Evolutionary conservation across 495 filamentous ascomycete species (phyloP).

Genomic region (Xylaria nigripes): DNA sequence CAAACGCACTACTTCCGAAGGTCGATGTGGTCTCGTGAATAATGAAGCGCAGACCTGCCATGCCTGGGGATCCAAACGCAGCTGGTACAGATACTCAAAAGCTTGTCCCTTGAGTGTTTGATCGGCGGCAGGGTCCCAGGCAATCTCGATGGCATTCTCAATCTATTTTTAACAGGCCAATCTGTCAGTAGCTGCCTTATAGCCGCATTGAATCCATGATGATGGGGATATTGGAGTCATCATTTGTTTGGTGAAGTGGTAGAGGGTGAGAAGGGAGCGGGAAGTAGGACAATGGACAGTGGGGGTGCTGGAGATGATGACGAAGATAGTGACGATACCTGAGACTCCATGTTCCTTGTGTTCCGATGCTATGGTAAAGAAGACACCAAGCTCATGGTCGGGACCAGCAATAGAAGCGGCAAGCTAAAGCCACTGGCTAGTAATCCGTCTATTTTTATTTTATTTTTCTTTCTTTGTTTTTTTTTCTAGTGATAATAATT

Average conservation of each 20-base stretch:
- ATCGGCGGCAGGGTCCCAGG: constrained; percentile 67
- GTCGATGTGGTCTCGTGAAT: constrained; percentile 71
- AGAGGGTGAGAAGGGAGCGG: not conserved
- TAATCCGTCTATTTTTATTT: not conserved
- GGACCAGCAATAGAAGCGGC: constrained; percentile 1
- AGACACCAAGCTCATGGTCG: constrained; percentile 12
- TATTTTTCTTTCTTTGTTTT: no score
- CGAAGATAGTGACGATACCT: constrained; percentile 16
- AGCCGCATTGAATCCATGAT: not conserved
- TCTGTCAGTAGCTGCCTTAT: not conserved
- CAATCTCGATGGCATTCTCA: constrained; percentile 86
- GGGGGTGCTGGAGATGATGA: not conserved
- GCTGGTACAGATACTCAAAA: constrained; percentile 75
- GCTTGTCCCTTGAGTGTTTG: constrained; percentile 73
- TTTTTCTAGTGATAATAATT: not conserved
- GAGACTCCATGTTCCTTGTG: constrained; percentile 28
- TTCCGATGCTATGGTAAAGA: constrained; percentile 10
- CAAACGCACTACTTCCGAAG: constrained; percentile 76
- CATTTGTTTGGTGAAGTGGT: not conserved
- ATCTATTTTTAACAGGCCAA: constrained; percentile 45
- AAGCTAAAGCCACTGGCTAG: not conserved
- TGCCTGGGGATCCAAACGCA: constrained; percentile 66
- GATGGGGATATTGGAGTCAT: constrained; percentile 1
- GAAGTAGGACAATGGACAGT: not conserved
- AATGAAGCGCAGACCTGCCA: constrained; percentile 82